Evolutionary conservation across 805 yeast genomes (phyloP).

Genomic region (Saccharomyces eubayanus): DNA sequence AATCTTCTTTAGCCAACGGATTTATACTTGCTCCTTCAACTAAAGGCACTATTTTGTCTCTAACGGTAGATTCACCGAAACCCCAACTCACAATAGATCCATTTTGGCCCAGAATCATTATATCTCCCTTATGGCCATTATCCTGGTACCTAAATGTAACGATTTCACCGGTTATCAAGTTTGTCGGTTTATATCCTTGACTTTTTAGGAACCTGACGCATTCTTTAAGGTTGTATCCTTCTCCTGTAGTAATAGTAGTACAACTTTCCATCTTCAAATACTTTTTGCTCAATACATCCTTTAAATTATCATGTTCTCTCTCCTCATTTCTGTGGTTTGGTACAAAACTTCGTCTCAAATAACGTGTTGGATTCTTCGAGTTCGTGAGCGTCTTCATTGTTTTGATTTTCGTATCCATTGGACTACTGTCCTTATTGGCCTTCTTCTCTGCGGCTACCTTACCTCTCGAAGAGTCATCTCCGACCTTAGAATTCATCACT

Average conservation of each 20-base stretch:
- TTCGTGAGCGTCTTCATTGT: conserved; percentile 13
- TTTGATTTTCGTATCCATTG: conserved; percentile 2
- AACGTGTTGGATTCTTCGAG: conserved; percentile 9
- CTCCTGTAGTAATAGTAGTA: conserved; percentile 66
- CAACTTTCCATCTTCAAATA: conserved; percentile 36
- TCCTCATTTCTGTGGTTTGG: conserved; percentile 4
- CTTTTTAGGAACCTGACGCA: conserved; percentile 29
- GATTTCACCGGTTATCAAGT: conserved; percentile 62
- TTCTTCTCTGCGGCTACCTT: background rate
- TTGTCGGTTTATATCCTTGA: conserved; percentile 33
- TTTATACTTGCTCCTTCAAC: conserved; percentile 42
- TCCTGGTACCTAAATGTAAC: conserved; percentile 41
- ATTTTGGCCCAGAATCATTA: conserved; percentile 55
- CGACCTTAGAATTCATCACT: background rate
- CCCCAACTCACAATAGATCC: conserved; percentile 88
- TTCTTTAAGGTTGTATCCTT: conserved; percentile 50
- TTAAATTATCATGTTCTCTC: conserved; percentile 3
- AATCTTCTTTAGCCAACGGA: conserved; percentile 32
- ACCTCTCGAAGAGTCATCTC: background rate
- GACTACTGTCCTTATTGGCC: too few species aligned
- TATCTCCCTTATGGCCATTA: conserved; percentile 38
- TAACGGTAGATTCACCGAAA: conserved; percentile 46
- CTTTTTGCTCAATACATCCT: conserved; percentile 1
- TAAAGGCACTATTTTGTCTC: conserved; percentile 43
- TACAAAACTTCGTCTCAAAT: conserved; percentile 15